Evolutionary conservation across 352 stramenopile species (phyloP).

Genomic region (Phytophthora pluvialis): DNA sequence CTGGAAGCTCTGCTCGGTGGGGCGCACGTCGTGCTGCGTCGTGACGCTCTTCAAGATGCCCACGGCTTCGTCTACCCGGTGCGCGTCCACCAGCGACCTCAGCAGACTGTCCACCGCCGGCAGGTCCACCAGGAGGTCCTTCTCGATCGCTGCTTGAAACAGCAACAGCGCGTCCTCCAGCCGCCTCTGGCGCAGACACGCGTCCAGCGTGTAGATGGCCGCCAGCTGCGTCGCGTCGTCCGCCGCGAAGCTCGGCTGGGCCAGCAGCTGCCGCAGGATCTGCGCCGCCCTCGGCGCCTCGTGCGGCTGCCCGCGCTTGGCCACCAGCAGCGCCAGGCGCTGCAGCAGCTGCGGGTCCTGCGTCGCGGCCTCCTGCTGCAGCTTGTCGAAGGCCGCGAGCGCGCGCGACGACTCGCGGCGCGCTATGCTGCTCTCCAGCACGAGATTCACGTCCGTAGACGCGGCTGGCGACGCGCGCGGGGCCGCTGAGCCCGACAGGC

Average conservation of each 20-base stretch:
- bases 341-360: conserved; percentile 48
- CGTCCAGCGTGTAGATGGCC: conserved; percentile 71
- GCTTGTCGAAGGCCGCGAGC: conserved; percentile 55
- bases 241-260: conserved; percentile 37
- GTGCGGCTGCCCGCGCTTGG: conserved; percentile 48
- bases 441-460: conserved; percentile 12
- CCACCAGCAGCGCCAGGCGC: conserved; percentile 67
- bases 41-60: conserved; percentile 49
- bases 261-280: conserved; percentile 41
- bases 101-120: conserved; percentile 59
- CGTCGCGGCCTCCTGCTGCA: conserved; percentile 28
- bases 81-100: conserved; percentile 44
- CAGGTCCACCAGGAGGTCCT: conserved; percentile 63
- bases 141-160: conserved; percentile 51
- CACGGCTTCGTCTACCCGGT: conserved; percentile 50
- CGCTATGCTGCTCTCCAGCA: conserved; percentile 47
- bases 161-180: conserved; percentile 58
- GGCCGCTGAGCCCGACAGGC: conserved; percentile 17
- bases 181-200: conserved; percentile 56
- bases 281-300: conserved; percentile 36
- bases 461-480: conserved; percentile 2
- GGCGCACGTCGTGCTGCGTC: conserved; percentile 52
- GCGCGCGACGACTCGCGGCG: conserved; percentile 41
- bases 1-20: conserved; percentile 57
- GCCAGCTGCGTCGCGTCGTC: conserved; percentile 73